phyloP scores from a whole-genome alignment of 1,284 basidiomycete genomes.

The Neolentinus lepideus region DNA sequence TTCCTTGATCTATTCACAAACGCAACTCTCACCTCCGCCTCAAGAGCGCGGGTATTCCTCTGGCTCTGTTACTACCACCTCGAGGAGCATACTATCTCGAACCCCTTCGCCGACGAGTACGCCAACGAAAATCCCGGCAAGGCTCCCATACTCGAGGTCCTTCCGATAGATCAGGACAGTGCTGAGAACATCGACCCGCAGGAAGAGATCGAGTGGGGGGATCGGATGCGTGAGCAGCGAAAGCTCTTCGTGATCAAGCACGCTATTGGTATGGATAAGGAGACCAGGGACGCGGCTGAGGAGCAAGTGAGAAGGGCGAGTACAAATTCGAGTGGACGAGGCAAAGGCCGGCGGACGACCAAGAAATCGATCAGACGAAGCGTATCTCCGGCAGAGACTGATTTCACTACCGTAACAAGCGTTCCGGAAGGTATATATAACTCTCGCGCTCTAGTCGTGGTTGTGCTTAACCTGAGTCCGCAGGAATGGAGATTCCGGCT shows the following conservation, averaged over 20 bases:
- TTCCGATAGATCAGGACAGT: conserved; percentile 27
- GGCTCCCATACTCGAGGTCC: conserved; percentile 26
- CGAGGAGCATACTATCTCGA: conserved; percentile 28
- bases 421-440: not conserved
- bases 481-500: not conserved
- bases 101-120: conserved; percentile 37
- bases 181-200: conserved; percentile 33
- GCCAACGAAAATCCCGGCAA: conserved; percentile 27
- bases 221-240: conserved; percentile 28
- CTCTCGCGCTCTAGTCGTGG: too few species aligned
- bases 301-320: not conserved
- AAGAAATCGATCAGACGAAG: not conserved
- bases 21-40: conserved; percentile 58
- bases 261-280: not conserved
- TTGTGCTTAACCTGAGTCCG: too few species aligned
- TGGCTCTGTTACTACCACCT: conserved; percentile 47
- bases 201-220: conserved; percentile 35
- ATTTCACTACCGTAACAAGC: not conserved
- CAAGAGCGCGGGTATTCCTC: conserved; percentile 67
- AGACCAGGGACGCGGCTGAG: conserved; percentile 7
- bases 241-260: conserved; percentile 32
- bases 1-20: conserved; percentile 80
- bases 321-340: not conserved
- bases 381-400: not conserved
- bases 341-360: conserved; percentile 21